Conservation (phyloP, 176 grass and related monocot species). For the Pontederia crassipes region DNA sequence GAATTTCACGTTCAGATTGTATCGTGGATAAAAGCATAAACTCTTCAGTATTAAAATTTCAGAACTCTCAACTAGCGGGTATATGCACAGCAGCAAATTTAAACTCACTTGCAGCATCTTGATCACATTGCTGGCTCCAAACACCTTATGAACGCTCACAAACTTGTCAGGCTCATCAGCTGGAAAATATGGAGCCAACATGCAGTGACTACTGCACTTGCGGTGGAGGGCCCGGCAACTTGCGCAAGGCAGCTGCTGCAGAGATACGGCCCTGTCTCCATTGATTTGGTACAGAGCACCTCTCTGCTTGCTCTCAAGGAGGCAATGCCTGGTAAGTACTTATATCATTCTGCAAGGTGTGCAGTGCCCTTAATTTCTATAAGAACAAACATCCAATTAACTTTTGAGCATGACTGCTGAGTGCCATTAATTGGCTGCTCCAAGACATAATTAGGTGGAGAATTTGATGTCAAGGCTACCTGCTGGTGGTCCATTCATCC, state of each 20-base stretch:
- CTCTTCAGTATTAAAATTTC: background rate
- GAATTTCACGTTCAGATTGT: background rate
- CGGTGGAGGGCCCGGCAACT: conserved; percentile 34
- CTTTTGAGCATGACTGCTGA: too few relatives aligned
- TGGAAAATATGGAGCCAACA: conserved; percentile 31
- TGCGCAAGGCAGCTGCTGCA: conserved; percentile 24
- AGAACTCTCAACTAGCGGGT: background rate
- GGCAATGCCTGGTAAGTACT: too few relatives aligned
- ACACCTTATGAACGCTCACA: conserved; percentile 33
- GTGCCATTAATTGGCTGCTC: too few relatives aligned
- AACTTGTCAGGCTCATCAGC: conserved; percentile 32
- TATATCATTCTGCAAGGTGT: too few relatives aligned
- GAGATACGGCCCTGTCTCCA: too few relatives aligned
- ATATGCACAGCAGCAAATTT: background rate
- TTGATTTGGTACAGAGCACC: too few relatives aligned
- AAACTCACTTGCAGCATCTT: conserved; percentile 34
- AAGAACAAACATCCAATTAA: too few relatives aligned
- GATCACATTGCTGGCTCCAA: conserved; percentile 37
- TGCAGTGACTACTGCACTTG: conserved; percentile 26
- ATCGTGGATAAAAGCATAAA: background rate
- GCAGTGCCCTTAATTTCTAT: too few relatives aligned
- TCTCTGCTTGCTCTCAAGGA: too few relatives aligned
- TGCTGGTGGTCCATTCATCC: too few relatives aligned
- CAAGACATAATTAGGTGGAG: too few relatives aligned
- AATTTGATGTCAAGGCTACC: too few relatives aligned